Conservation (phyloP, 2,329 filamentous ascomycete species). For the Aspergillus nomiae region DNA sequence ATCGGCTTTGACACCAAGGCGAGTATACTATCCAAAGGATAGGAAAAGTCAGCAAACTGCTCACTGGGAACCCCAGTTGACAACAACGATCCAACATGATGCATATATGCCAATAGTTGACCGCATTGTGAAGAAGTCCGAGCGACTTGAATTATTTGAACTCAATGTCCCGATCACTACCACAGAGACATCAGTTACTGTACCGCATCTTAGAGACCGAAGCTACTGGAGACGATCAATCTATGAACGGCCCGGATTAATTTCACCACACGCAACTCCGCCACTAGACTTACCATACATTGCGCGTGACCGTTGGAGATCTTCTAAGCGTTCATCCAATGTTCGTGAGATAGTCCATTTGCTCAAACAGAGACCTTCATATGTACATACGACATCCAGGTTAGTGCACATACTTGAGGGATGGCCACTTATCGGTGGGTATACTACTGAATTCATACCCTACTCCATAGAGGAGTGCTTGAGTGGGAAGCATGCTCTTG, state of each 20-base stretch:
- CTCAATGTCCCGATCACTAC: neutral
- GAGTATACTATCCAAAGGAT: conserved; percentile 49
- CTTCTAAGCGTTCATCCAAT: conserved; percentile 11
- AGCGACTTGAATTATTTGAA: conserved; percentile 9
- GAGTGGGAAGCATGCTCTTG: conserved; percentile 34
- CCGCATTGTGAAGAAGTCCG: conserved; percentile 10
- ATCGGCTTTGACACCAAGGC: conserved; percentile 38
- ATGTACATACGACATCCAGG: conserved; percentile 24
- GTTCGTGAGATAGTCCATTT: conserved; percentile 27
- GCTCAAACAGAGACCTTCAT: conserved; percentile 25
- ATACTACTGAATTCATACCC: conserved; percentile 32
- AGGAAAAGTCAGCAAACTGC: conserved; percentile 47
- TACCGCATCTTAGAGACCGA: conserved; percentile 13
- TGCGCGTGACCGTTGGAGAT: conserved; percentile 3
- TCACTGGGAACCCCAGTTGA: conserved; percentile 44
- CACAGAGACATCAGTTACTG: neutral
- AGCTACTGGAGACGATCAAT: conserved; percentile 45
- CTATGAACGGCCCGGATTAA: conserved; percentile 18
- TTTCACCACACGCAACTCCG: neutral
- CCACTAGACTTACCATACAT: conserved; percentile 11
- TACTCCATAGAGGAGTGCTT: conserved; percentile 45
- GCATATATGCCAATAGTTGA: conserved; percentile 20
- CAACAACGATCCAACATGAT: conserved; percentile 46
- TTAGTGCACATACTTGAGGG: conserved; percentile 32
- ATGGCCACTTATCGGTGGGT: conserved; percentile 44